A percentile compares a stretch with the other conserved stretches of the same genome.
Conservation (phyloP, 2,329 filamentous ascomycete species). For the Teratosphaeria nubilosa region DNA sequence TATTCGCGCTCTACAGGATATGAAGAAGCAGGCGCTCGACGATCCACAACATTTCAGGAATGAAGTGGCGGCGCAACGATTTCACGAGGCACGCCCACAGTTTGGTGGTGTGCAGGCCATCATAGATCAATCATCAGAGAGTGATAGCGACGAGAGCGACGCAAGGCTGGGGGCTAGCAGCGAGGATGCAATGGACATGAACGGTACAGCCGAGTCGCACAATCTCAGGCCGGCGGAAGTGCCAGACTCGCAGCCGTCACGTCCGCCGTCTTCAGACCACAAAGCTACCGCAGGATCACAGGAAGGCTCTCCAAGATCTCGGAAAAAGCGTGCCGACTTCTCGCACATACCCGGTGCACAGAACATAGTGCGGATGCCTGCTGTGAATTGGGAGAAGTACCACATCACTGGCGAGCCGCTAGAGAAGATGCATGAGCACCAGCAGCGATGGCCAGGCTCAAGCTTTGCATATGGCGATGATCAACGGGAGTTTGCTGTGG, state of each 20-base stretch:
- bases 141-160: constrained; percentile 18
- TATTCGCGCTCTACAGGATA: constrained; percentile 56
- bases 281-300: constrained; percentile 1
- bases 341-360: constrained; percentile 64
- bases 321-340: constrained; percentile 35
- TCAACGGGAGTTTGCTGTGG: constrained; percentile 41
- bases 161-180: constrained; percentile 16
- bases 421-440: constrained; percentile 75
- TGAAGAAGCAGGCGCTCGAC: constrained; percentile 60
- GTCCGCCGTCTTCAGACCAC: neutral
- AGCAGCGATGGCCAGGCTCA: constrained; percentile 51
- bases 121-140: constrained; percentile 23
- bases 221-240: constrained; percentile 11
- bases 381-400: constrained; percentile 92
- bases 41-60: constrained; percentile 63
- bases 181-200: constrained; percentile 20
- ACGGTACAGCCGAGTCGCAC: constrained; percentile 10
- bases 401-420: constrained; percentile 76
- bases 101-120: constrained; percentile 25
- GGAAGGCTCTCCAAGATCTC: neutral
- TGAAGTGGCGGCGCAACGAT: constrained; percentile 54
- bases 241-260: constrained; percentile 14
- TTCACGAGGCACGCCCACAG: constrained; percentile 23
- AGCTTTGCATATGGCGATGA: constrained; percentile 9
- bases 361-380: constrained; percentile 73